phyloP scores from a whole-genome alignment of 768 basidiomycete genomes.

The Sistotremastrum suecicum region DNA sequence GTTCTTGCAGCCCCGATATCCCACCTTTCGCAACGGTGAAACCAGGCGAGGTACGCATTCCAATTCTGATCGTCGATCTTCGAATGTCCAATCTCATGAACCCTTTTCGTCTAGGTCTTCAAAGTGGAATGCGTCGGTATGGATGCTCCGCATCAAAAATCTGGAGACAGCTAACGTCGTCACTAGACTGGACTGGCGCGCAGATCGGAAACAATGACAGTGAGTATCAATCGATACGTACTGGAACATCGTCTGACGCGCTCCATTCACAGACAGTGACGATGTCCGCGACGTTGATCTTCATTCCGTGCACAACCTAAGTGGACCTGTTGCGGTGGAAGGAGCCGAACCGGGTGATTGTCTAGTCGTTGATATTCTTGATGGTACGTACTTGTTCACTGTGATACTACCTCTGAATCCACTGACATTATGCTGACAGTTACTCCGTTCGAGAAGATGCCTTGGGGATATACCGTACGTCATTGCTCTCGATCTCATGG shows the following conservation, averaged over 20 bases:
- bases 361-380: constrained; percentile 67
- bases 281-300: constrained; percentile 55
- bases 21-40: constrained; percentile 48
- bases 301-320: constrained; percentile 57
- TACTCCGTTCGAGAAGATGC: constrained; percentile 57
- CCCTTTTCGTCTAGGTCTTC: constrained; percentile 32
- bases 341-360: constrained; percentile 71
- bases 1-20: constrained; percentile 39
- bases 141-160: constrained; percentile 7
- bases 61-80: neutral
- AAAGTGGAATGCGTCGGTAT: constrained; percentile 55
- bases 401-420: neutral
- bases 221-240: constrained; percentile 15
- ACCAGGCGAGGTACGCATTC: constrained; percentile 35
- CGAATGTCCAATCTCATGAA: neutral
- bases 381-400: constrained; percentile 26
- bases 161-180: neutral
- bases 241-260: too few species aligned
- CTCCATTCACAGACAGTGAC: constrained; percentile 35
- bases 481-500: neutral
- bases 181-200: constrained; percentile 61
- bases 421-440: constrained; percentile 21
- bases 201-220: constrained; percentile 68
- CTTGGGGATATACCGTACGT: constrained; percentile 64
- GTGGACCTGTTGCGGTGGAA: constrained; percentile 61